These are phyloP conservation scores for Tricholoma matsutake DNA, from an alignment of 768 basidiomycete genomes.

Conservation along the genomic window DNA sequence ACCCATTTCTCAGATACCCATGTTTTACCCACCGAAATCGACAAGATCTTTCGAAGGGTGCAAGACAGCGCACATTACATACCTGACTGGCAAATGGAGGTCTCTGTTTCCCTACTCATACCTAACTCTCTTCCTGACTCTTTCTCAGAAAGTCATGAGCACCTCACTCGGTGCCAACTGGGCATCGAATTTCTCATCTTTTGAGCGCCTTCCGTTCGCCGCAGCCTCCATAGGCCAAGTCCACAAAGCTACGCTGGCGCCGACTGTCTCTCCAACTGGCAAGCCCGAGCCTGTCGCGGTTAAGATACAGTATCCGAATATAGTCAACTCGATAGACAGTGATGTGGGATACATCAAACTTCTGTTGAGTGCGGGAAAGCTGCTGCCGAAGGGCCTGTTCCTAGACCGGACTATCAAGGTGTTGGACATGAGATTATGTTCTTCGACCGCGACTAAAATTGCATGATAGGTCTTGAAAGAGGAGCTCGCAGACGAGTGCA, in stretches of 20 bases:
- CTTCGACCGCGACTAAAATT: neutral
- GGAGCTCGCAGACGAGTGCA: slow-evolving; percentile 90
- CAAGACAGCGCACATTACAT: slow-evolving; percentile 98
- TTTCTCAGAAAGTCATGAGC: slow-evolving; percentile 60
- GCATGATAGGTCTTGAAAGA: slow-evolving; percentile 73
- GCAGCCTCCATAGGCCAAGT: slow-evolving; percentile 98
- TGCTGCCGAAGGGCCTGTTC: slow-evolving; percentile 88
- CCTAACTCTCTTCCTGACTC: neutral
- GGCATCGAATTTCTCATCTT: slow-evolving; percentile 65
- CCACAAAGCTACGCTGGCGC: slow-evolving; percentile 66
- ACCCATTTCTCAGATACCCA: slow-evolving; percentile 67
- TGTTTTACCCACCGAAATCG: slow-evolving; percentile 81
- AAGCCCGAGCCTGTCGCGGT: slow-evolving; percentile 62
- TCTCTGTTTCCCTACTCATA: slow-evolving; percentile 25
- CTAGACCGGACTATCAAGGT: slow-evolving; percentile 84
- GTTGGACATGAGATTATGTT: slow-evolving; percentile 6
- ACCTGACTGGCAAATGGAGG: slow-evolving; percentile 99
- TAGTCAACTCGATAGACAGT: slow-evolving; percentile 79
- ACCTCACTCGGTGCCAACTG: slow-evolving; percentile 76
- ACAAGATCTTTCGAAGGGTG: slow-evolving; percentile 84
- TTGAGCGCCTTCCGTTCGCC: slow-evolving; percentile 87
- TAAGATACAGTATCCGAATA: slow-evolving; percentile 95
- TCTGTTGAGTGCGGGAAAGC: slow-evolving; percentile 71
- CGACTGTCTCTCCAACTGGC: slow-evolving; percentile 51
- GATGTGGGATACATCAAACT: slow-evolving; percentile 86